Evolutionary conservation across 805 yeast species (phyloP), one percentile per base, ranked within the genome.

Genomic region (Komagataella kurtzmanii): DNA sequence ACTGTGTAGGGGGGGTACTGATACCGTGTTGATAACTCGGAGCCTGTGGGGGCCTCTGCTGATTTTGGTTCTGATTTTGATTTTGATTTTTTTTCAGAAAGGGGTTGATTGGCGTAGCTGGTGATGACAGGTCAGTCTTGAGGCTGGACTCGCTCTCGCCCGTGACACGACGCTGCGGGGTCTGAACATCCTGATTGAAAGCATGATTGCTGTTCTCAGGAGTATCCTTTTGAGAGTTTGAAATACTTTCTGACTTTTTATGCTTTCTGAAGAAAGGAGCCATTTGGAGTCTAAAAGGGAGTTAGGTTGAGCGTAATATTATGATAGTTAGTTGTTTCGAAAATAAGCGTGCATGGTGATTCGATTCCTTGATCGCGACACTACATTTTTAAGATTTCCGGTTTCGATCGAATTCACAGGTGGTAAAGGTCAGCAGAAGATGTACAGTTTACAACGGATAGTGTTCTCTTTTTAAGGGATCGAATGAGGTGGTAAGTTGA

Each of bases 241-340:
- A 30, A 30, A 5, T 14, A 14, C 40, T 30, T 30, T n/a, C 40
- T 5, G 40, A 30, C 44, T 48, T 48, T 17, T 24, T 23, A 21
- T 24, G n/a, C 21, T 49, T 49, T 40, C 40, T 21, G 45, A 49
- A 49, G 24, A 49, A 49, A 24, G 50, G 50, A 14, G 47, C 47
- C 50, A 49, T 49, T 43, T 18, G 19, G 8, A 17, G 23, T 12
- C 17, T 17, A 7, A 14, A 7, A 24, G 10, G 48, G 24, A 46
- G 12, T 17, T 46, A 19, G 14, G 24, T 12, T 19, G 21, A 17
- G 10, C 46, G n/a, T 18, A 45, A 12, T 17, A 30, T 18, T 18
- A 45, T 19, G 46, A 17, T 45, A 10, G 46, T 45, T 14, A n/a
- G 46, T 46, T 17, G n/a, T 24, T 44, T 44, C 21, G 21, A 44